Conservation (phyloP, 139 green algal genomes). For the Chlamydomonas sphaeroides region DNA sequence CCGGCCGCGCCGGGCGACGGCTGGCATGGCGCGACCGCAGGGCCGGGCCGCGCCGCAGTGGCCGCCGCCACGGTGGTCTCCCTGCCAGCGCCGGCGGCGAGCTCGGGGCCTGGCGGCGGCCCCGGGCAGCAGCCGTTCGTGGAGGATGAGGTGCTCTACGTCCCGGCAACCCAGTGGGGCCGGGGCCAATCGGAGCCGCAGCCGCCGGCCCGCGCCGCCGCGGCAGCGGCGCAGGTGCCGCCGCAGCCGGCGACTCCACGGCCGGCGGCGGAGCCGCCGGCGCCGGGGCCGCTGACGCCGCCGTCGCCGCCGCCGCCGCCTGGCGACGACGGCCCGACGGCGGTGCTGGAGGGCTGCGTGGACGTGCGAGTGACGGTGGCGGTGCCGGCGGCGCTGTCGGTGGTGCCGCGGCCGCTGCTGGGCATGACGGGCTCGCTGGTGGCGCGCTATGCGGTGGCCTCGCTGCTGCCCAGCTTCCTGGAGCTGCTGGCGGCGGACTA, state of each 20-base stretch:
- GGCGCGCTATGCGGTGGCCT: slow-evolving; percentile 50
- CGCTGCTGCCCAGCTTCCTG: slow-evolving; percentile 56
- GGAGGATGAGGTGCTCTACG: slow-evolving; percentile 11
- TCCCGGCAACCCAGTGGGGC: slow-evolving; percentile 21
- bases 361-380: slow-evolving; percentile 45
- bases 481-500: slow-evolving; percentile 36
- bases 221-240: neutral
- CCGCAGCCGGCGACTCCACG: too few species aligned
- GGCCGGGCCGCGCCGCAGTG: too few species aligned
- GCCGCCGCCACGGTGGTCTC: too few species aligned
- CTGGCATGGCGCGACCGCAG: too few species aligned
- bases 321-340: neutral
- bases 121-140: slow-evolving; percentile 1
- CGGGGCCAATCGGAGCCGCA: neutral
- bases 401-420: slow-evolving; percentile 55
- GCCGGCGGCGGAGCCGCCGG: too few species aligned
- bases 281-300: too few species aligned
- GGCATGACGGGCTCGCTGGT: slow-evolving; percentile 49
- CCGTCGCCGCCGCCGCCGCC: neutral
- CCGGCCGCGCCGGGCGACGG: too few species aligned
- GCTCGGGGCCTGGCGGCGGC: too few species aligned
- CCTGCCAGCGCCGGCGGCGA: too few species aligned
- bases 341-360: slow-evolving; percentile 42
- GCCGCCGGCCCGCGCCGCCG: too few species aligned
- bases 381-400: slow-evolving; percentile 52